phyloP scores from a whole-genome alignment of 2,329 filamentous ascomycete genomes.

The Colletotrichum agaves region DNA sequence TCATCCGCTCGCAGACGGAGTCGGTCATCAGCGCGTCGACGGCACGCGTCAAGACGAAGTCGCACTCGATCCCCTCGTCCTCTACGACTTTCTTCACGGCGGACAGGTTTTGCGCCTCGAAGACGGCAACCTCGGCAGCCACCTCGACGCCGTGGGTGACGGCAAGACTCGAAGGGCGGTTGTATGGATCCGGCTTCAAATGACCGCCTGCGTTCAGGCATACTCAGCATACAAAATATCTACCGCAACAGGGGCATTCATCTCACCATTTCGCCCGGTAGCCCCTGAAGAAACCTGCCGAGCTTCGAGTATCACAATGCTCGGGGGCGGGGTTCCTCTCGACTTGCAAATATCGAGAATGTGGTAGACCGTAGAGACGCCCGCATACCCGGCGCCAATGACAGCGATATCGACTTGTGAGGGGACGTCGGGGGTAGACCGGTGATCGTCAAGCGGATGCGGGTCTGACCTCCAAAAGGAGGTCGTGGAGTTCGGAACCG shows the following conservation, averaged over 20 bases:
- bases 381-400: constrained; percentile 38
- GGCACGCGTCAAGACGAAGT: constrained; percentile 54
- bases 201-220: constrained; percentile 55
- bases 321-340: constrained; percentile 41
- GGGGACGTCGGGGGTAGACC: constrained; percentile 36
- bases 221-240: constrained; percentile 51
- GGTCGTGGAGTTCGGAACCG: constrained; percentile 35
- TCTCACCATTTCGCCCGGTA: constrained; percentile 61
- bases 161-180: constrained; percentile 65
- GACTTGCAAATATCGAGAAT: constrained; percentile 42
- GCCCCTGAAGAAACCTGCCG: constrained; percentile 61
- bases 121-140: constrained; percentile 57
- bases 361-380: constrained; percentile 38
- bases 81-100: constrained; percentile 50
- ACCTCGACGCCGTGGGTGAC: constrained; percentile 53
- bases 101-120: constrained; percentile 51
- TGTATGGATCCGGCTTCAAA: constrained; percentile 61
- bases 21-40: constrained; percentile 51
- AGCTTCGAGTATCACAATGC: constrained; percentile 60
- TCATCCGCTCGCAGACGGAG: constrained; percentile 39
- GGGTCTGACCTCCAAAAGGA: constrained; percentile 39
- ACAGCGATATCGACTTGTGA: constrained; percentile 33
- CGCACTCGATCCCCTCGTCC: constrained; percentile 54
- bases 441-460: constrained; percentile 37
- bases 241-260: constrained; percentile 52